Evolutionary conservation across 768 basidiomycete species (phyloP), one percentile per base, ranked within the genome.

Genomic region (Calocera viscosa): DNA sequence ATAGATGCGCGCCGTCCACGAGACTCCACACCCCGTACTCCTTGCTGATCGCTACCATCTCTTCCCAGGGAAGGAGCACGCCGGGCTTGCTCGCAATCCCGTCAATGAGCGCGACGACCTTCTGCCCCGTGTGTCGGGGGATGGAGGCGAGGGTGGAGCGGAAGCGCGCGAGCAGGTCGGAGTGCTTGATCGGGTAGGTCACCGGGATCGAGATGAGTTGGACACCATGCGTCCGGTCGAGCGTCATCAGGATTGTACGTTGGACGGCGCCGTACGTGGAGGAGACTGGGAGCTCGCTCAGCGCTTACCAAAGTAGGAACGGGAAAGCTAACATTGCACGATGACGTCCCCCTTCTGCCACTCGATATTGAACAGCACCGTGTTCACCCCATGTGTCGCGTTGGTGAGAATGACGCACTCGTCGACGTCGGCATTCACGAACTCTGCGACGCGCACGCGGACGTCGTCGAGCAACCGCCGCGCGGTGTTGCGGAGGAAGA

Each of bases 1-100:
- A 82, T 2, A 84, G 82, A 72, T 92, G 90, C 7, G 90, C 90
- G 1, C 82, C 91, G 71, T 94, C 91, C 14, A 94, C 75, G n/a
- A 93, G 70, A 34, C 82, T 86, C 75, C 82, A 82, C 0, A 86
- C 80, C 0, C 83, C 83, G 38, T 85, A 83, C 69, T 86, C 80
- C 65, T 80, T 78, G 72, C 86, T 87, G n/a, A 89, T 76, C 1
- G 78, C 73, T 0, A 88, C 84, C 74, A 91, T 80, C 68, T 83
- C 82, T 73, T 84, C 78, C 90, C 89, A 91, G 0, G 90, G 90
- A 66, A 88, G 75, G 1, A 77, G 72, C 8, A 82, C 78, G 0
- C 85, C 89, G 0, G 90, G 90, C 39, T 77, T 79, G 11, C 87
- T 82, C 2, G 78, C 75, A 63, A 93, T 86, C 38, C 79, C 76